Base-by-base conservation (phyloP, 345 rosid species). In the Combretum micranthum region DNA sequence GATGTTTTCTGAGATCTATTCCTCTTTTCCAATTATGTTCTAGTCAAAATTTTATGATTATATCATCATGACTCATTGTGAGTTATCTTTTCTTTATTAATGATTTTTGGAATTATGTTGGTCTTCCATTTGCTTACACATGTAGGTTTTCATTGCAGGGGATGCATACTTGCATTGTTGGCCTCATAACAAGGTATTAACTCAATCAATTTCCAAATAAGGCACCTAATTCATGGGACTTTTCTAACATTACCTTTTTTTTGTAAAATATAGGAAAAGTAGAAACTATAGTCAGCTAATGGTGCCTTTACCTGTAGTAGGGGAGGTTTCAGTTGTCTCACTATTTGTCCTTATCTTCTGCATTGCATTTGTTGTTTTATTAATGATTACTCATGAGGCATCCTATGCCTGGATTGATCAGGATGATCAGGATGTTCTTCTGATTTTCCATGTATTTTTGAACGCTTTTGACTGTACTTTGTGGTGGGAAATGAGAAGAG, bases 361-460 rank as follows among this genome's bases (percentile, higher is more conserved):
- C 42, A 1, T 77, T 61, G 75, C 63, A 43, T 87, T 94, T 60
- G 93, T 90, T 61, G 50, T 82, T 66, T 59, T 80, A 72, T 94
- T 97, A 97, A 87, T 85, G 60, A 61, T 74, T 32, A 50, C 62
- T 39, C 77, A 96, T 65, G 84, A 53, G 44, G 65, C 85, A 62
- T 81, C 90, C 12, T 90, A 75, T 76, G 76, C 99, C 42, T 90
- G 97, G 97, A 62, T 72, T 72, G 99, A 97, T 55, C 99, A 94
- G n/a, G n/a, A n/a, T n/a, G n/a, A n/a, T n/a, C n/a, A n/a, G 86
- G 88, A 90, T 72, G 63, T 94, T 76, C 87, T 94, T 80, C 96
- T 90, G 82, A 85, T 95, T 83, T 53, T 53, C 17, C 20, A 23
- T 45, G 1, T 49, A 49, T 49, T 49, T 12, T 49, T 49, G 18